Base-by-base conservation (phyloP, 1,139 yeast species). In the Candida buenavistaensis region DNA sequence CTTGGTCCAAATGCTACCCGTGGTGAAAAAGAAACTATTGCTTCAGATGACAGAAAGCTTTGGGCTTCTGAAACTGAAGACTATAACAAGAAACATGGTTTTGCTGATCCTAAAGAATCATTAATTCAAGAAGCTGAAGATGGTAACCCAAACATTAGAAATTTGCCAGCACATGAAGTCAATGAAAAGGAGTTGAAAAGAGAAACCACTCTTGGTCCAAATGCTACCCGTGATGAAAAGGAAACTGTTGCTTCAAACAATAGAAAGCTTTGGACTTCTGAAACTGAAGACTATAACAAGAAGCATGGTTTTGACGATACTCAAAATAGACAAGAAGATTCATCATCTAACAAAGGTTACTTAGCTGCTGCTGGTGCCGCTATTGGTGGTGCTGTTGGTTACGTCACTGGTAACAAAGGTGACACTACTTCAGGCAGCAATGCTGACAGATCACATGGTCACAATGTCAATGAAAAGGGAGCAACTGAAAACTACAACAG, bases 401-500 rank as follows among this genome's bases (percentile, higher is more conserved):
- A 43, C 14, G 43, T 43, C 6, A 41, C 46, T 19, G 42, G 46
- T 6, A 43, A 46, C 15, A 34, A 20, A 20, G 22, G 17, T 6
- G n/a, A n/a, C n/a, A n/a, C n/a, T n/a, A n/a, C n/a, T n/a, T n/a
- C n/a, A n/a, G n/a, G n/a, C n/a, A n/a, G n/a, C n/a, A n/a, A n/a
- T n/a, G n/a, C n/a, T n/a, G n/a, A n/a, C n/a, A n/a, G n/a, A n/a
- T n/a, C n/a, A n/a, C n/a, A n/a, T n/a, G n/a, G n/a, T n/a, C n/a
- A n/a, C n/a, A n/a, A n/a, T n/a, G n/a, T n/a, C n/a, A n/a, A 39
- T 47, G 33, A 65, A 59, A 32, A 51, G 46, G n/a, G n/a, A 2
- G 57, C 50, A 11, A 54, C 57, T 21, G 51, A 45, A 19, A 51
- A 50, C 3, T 48, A 57, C 48, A 61, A 62, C 51, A 59, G 53